phyloP scores from a whole-genome alignment of 345 rosid genomes.

The Populus simonii region DNA sequence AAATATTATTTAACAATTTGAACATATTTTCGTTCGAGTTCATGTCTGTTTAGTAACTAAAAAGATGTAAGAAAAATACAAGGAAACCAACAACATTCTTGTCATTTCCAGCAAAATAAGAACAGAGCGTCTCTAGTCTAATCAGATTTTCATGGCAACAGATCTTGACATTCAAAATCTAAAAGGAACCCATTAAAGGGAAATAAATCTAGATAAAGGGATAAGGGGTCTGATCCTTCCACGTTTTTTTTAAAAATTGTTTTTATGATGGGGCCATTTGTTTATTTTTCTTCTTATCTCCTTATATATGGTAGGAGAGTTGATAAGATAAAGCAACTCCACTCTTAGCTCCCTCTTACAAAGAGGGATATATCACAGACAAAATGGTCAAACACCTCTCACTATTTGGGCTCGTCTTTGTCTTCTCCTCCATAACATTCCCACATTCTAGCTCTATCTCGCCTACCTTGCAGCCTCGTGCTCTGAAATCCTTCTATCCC shows the following conservation, averaged over 20 bases:
- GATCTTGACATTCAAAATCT: neutral
- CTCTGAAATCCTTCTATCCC: neutral
- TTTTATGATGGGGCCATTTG: too few species aligned
- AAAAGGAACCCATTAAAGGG: neutral
- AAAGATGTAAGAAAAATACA: neutral
- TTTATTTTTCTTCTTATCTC: neutral
- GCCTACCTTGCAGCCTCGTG: neutral
- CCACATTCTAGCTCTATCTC: neutral
- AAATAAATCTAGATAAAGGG: neutral
- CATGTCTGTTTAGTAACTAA: neutral
- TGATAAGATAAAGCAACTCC: neutral
- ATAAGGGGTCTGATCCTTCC: neutral
- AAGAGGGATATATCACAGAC: neutral
- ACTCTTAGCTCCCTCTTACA: neutral
- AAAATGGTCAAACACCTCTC: constrained; percentile 4
- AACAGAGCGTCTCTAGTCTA: neutral
- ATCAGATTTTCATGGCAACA: neutral
- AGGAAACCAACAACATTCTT: neutral
- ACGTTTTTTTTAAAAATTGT: too few species aligned
- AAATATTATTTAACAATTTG: too few species aligned
- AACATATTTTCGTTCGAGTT: too few species aligned
- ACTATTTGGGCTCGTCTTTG: neutral
- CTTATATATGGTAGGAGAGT: neutral
- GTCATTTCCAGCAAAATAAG: neutral
- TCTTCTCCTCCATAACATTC: constrained; percentile 4